Base-by-base conservation (phyloP, 1,139 yeast genomes). In the Saccharomyces pastorianus region DNA sequence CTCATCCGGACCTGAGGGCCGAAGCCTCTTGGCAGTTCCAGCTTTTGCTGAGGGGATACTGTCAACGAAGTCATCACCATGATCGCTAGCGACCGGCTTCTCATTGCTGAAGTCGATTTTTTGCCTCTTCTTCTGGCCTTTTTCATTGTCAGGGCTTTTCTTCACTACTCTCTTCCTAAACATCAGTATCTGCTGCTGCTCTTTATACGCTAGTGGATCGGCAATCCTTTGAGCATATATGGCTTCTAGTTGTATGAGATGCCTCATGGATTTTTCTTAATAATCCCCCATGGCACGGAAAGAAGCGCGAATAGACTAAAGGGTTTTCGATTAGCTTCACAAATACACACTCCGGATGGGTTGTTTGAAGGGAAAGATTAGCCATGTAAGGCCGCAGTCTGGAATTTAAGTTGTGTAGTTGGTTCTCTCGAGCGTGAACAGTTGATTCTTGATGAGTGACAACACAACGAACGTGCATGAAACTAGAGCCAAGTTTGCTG, bases 111-210 rank as follows among this genome's bases (percentile, higher is more conserved):
- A 51, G 14, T 51, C 53, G 11, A 61, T 26, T 47, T 51, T 58
- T 46, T 57, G 58, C 55, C 61, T 56, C 29, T 58, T 61, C 13
- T 46, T 50, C 23, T 49, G 49, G 4, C n/a, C 25, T 6, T 23
- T 48, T n/a, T 50, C 51, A 20, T 51, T 53, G 1, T 58, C 56
- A 8, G 42, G 8, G 6, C 42, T 38, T 9, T 38, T 38, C 34
- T 61, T 60, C 14, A 62, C 58, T 2, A 52, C 50, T 38, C 71
- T 58, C 55, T 64, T 68, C 60, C 65, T 69, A 55, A 69, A 69
- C 72, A 68, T 68, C 42, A 38, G 8, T 38, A 9, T 17, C 42
- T 17, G 42, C 6, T 8, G 25, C n/a, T n/a, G n/a, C n/a, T n/a
- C n/a, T n/a, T n/a, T n/a, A n/a, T n/a, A n/a, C n/a, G n/a, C n/a